Evolutionary conservation across 768 basidiomycete species (phyloP).

Genomic region (Rhizopogon salebrosus): DNA sequence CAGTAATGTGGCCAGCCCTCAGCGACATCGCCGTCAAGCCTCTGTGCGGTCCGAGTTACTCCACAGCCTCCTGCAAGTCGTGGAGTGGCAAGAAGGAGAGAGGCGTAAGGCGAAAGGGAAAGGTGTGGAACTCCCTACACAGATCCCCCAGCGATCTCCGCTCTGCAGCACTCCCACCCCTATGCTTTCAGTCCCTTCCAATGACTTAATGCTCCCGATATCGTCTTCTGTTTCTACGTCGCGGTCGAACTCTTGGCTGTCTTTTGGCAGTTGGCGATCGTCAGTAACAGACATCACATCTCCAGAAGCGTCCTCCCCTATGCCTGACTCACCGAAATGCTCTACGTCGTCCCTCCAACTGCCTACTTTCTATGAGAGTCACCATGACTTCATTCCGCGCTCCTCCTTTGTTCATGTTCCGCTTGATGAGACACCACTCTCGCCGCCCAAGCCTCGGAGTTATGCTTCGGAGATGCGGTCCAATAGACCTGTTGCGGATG

Average conservation of each 20-base stretch:
- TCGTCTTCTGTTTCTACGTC: constrained; percentile 27
- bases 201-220: constrained; percentile 15
- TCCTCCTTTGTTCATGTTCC: constrained; percentile 29
- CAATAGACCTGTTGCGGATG: not conserved
- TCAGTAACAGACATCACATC: constrained; percentile 29
- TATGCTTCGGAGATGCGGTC: not conserved
- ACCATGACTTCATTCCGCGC: constrained; percentile 33
- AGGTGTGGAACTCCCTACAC: constrained; percentile 30
- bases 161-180: constrained; percentile 10
- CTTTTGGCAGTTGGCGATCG: constrained; percentile 38
- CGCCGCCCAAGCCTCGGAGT: constrained; percentile 2
- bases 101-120: constrained; percentile 35
- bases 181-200: constrained; percentile 15
- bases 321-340: constrained; percentile 25
- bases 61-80: constrained; percentile 37
- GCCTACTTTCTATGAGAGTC: constrained; percentile 21
- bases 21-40: constrained; percentile 13
- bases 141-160: constrained; percentile 6
- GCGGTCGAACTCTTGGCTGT: constrained; percentile 37
- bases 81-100: constrained; percentile 38
- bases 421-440: constrained; percentile 34
- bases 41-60: constrained; percentile 33
- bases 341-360: constrained; percentile 17
- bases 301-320: constrained; percentile 27
- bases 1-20: constrained; percentile 9